phyloP scores from a whole-genome alignment of 208 protist species.

The Naegleria gruberi region DNA sequence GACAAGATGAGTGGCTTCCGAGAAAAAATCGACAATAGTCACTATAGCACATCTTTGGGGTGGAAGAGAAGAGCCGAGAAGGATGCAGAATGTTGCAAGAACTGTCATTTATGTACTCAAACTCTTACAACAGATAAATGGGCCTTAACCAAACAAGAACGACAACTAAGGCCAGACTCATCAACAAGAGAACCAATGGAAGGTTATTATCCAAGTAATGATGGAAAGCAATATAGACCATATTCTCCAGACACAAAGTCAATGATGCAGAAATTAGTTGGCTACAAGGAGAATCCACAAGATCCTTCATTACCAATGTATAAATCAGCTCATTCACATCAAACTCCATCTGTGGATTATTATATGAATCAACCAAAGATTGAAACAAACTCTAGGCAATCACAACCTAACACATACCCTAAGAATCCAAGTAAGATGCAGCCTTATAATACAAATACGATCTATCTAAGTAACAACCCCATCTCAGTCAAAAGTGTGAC shows the following conservation, averaged over 20 bases:
- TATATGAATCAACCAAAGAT: too few species aligned
- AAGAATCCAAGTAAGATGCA: neutral
- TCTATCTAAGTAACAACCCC: neutral
- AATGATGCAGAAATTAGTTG: neutral
- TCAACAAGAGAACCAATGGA: neutral
- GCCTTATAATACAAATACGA: neutral
- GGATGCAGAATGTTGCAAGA: neutral
- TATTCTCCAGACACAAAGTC: neutral
- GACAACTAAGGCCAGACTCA: neutral
- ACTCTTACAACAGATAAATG: neutral
- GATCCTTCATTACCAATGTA: neutral
- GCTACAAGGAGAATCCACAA: neutral
- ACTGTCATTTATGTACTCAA: neutral
- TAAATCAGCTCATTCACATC: neutral
- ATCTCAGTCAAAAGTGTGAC: neutral
- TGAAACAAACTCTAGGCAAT: neutral
- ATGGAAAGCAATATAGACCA: neutral
- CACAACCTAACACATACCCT: neutral
- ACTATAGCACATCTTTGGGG: too few species aligned
- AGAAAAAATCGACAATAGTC: neutral
- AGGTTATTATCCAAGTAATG: neutral
- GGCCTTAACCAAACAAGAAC: neutral
- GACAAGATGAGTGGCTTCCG: neutral
- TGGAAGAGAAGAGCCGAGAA: neutral
- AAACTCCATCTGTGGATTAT: too few species aligned